A percentile compares a stretch with the other conserved stretches of the same genome.
These are phyloP conservation scores for Chaetomium globosum DNA, from an alignment of 2,329 filamentous ascomycete species.

Conservation along the genomic window DNA sequence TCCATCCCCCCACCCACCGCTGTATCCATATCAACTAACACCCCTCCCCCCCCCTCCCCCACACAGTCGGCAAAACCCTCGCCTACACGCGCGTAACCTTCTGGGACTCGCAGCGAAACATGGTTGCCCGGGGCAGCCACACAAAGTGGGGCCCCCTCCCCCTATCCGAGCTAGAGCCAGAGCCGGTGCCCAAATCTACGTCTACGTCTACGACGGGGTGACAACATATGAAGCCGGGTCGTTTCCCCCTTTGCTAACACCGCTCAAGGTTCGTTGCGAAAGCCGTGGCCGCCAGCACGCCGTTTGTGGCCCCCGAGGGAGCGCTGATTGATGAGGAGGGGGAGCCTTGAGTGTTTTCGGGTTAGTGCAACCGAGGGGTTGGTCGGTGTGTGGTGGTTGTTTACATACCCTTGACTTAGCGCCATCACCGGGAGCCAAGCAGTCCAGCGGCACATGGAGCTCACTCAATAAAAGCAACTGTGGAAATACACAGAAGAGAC, in stretches of 20 bases:
- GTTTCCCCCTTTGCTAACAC: background rate
- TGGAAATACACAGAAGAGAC: background rate
- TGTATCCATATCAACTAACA: background rate
- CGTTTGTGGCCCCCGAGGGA: conserved; percentile 8
- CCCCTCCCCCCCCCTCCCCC: background rate
- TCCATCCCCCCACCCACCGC: too few relatives aligned
- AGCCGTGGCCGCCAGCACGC: conserved; percentile 13
- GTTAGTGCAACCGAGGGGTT: background rate
- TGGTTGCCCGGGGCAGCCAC: conserved; percentile 65
- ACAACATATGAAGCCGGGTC: too few relatives aligned
- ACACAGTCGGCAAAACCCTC: conserved; percentile 62
- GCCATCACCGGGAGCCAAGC: background rate
- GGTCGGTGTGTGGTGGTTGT: background rate
- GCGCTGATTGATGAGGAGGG: background rate
- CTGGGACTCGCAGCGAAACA: conserved; percentile 59
- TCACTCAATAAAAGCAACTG: background rate
- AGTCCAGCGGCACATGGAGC: background rate
- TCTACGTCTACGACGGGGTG: too few relatives aligned
- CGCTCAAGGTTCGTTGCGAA: conserved; percentile 24
- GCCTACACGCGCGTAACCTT: conserved; percentile 65
- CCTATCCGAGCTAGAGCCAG: background rate
- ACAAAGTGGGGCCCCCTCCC: conserved; percentile 56
- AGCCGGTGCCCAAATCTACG: background rate
- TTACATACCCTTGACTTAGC: too few relatives aligned
- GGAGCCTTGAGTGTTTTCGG: background rate